phyloP scores from a whole-genome alignment of 306 rosid species.

The Trifolium pratense region DNA sequence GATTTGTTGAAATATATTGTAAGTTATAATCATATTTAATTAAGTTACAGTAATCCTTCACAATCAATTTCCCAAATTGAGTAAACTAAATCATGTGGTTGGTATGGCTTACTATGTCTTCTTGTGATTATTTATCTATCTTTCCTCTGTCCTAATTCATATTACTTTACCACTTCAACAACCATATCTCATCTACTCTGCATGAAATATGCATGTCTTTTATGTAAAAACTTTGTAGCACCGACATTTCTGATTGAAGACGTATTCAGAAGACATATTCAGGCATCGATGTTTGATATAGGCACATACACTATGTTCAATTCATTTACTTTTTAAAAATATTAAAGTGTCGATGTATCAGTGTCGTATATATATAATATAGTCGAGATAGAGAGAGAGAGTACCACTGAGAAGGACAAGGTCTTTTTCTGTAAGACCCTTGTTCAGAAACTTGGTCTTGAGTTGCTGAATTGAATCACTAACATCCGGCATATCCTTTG shows the following conservation, averaged over 20 bases:
- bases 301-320: background rate
- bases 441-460: conserved; percentile 58
- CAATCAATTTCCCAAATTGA: conserved; percentile 15
- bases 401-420: conserved; percentile 84
- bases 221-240: background rate
- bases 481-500: conserved; percentile 79
- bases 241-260: background rate
- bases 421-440: conserved; percentile 76
- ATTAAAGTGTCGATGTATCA: background rate
- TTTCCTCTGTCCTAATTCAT: conserved; percentile 37
- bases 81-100: conserved; percentile 16
- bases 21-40: background rate
- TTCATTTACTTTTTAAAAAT: background rate
- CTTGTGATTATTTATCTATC: conserved; percentile 3
- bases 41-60: conserved; percentile 14
- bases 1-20: conserved; percentile 20
- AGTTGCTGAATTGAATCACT: conserved; percentile 66
- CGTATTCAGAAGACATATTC: too few species aligned
- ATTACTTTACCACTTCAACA: conserved; percentile 56
- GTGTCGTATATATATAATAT: background rate
- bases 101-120: conserved; percentile 19
- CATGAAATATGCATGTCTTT: conserved; percentile 47
- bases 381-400: conserved; percentile 40
- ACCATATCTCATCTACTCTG: conserved; percentile 57
- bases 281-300: background rate